Base-by-base conservation (phyloP, 495 filamentous ascomycete genomes). In the Penicillium pulvis region DNA sequence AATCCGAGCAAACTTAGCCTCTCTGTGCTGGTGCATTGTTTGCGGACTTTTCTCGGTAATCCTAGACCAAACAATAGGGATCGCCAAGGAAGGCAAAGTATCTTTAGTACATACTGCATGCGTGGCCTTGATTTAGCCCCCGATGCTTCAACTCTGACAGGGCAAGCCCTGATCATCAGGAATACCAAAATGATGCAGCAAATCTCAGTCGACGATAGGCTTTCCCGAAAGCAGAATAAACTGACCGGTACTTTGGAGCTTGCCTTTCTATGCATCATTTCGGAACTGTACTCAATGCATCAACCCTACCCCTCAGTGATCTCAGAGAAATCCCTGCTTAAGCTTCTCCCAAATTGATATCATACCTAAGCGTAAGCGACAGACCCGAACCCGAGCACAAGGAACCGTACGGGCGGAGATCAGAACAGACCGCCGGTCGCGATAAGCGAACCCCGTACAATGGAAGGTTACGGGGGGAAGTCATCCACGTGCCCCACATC, bases 381-480 rank as follows among this genome's bases (percentile, higher is more conserved):
- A 2, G 2, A 5, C 28, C 28, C 28, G 30, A 42, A 35, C 39
- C 42, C 53, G 42, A 55, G 17, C 2, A 36, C 49, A 23, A 52
- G 49, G 49, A 55, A 35, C 14, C 14, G 36, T 42, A n/a, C 36
- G 51, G 36, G 39, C 42, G 42, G 17, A 47, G 47, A 45, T 31
- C 53, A 12, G 33, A 48, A 24, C 49, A 60, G 50, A 64, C 57
- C 61, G 61, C 61, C 49, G 53, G 52, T 63, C 60, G 19, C 35
- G 59, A 62, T 63, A 57, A 63, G 57, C 59, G 50, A 64, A 62
- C 61, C 64, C 66, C 59, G 44, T 64, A 61, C 36, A 10, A 23
- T 62, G 64, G 66, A 67, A 60, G 58, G 58, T 64, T 62, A 61
- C 57, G 61, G 61, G 66, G 58, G 55, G 59, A 59, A 51, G 53